Evolutionary conservation across 805 yeast genomes (phyloP).

Genomic region (Ogataea salicorniae): DNA sequence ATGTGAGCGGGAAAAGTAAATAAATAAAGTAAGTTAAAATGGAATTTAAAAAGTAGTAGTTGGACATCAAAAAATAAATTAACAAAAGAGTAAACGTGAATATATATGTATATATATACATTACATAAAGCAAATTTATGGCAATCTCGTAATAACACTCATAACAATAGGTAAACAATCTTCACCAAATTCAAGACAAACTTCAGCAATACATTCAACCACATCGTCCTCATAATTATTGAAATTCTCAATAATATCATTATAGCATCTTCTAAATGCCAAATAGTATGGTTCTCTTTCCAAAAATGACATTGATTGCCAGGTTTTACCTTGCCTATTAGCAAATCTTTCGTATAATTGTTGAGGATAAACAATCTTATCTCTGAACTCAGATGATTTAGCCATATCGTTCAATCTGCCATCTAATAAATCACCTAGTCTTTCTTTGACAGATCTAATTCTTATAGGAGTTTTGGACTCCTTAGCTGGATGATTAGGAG

Average conservation of each 20-base stretch:
- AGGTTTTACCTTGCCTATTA: constrained; percentile 16
- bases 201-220: constrained; percentile 19
- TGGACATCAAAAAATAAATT: not conserved
- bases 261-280: constrained; percentile 28
- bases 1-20: no score
- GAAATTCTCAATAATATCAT: constrained; percentile 15
- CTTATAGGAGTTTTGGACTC: not conserved
- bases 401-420: constrained; percentile 25
- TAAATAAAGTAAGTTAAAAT: no score
- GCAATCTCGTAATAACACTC: constrained; percentile 8
- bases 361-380: constrained; percentile 24
- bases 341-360: constrained; percentile 24
- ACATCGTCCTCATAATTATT: constrained; percentile 12
- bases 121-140: no score
- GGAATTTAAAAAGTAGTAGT: no score
- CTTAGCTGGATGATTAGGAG: not conserved
- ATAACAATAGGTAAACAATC: constrained; percentile 17
- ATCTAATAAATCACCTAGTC: constrained; percentile 25
- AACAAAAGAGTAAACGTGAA: not conserved
- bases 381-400: constrained; percentile 23
- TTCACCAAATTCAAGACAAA: constrained; percentile 25
- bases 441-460: constrained; percentile 15
- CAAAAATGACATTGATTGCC: constrained; percentile 18
- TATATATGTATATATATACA: not conserved
- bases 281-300: constrained; percentile 25